phyloP scores from a whole-genome alignment of 495 filamentous ascomycete species.

The Bacidia rubella region DNA sequence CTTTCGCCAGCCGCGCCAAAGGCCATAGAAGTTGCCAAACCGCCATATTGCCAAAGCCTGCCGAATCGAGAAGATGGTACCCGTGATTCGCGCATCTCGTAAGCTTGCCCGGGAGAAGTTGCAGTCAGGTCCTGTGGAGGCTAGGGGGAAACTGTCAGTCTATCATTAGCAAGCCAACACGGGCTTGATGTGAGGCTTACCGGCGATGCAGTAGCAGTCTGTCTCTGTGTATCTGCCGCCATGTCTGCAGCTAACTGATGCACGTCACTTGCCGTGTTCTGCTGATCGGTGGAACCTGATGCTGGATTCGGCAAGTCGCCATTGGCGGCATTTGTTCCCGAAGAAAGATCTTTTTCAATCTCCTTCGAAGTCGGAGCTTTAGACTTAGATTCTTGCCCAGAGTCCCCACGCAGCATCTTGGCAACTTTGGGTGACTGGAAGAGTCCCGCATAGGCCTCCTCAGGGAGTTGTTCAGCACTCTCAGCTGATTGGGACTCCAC shows the following conservation, averaged over 20 bases:
- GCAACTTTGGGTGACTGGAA: constrained; percentile 50
- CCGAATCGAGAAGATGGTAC: constrained; percentile 82
- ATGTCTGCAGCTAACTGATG: constrained; percentile 21
- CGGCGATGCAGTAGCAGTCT: constrained; percentile 6
- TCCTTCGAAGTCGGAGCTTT: background rate
- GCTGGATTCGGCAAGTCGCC: too few species aligned
- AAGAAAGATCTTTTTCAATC: too few species aligned
- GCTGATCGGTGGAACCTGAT: background rate
- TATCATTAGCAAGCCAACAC: constrained; percentile 23
- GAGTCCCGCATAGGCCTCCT: constrained; percentile 45
- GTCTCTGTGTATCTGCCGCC: constrained; percentile 19
- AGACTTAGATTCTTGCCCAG: background rate
- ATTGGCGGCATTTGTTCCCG: background rate
- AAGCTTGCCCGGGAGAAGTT: constrained; percentile 23
- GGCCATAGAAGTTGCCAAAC: constrained; percentile 86
- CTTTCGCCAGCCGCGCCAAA: constrained; percentile 84
- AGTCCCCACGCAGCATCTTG: constrained; percentile 28
- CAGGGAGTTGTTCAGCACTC: constrained; percentile 33
- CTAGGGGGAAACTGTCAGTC: constrained; percentile 27
- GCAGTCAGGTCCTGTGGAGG: constrained; percentile 16
- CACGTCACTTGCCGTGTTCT: background rate
- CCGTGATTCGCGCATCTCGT: constrained; percentile 74
- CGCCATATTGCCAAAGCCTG: constrained; percentile 86
- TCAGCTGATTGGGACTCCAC: constrained; percentile 17
- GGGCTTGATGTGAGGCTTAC: constrained; percentile 8